Base-by-base conservation (phyloP, 1,284 basidiomycete species). In the Cryptococcus jaspeensis region DNA sequence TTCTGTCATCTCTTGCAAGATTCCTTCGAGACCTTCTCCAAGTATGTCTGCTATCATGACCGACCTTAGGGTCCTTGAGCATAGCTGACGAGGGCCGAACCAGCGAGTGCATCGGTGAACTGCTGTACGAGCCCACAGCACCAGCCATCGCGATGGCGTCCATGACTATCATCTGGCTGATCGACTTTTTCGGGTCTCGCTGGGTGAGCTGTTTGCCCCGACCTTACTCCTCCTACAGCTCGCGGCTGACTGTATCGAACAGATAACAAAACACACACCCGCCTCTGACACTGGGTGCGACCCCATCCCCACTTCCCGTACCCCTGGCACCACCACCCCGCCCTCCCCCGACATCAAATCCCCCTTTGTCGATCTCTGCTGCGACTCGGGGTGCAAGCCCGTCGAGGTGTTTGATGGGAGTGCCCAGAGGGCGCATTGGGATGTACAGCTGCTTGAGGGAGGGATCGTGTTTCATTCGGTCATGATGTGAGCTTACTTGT, bases 381-480 rank as follows among this genome's bases (percentile, higher is more conserved):
- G 53, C 32, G 53, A 59, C 25, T 37, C 41, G 5, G 50, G 53
- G 20, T 52, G 49, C 45, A 35, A 39, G 42, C 50, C 55, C 5
- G 23, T 56, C 9, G 22, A 32, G 35, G 38, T 46, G 12, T 41
- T 46, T 3, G 58, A 59, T 43, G 46, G 49, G 13, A 35, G 49
- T 18, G 47, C 44, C 12, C 35, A 37, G 36, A 44, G 58, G 22
- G 58, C 52, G 20, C 58, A 55, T 23, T 52, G 53, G 53, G 58
- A 54, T 35, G 58, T 59, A 5, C 53, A 55, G 18, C 25, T 77
- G n/a, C 67, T 79, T 22, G 78, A 80, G 54, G 71, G 70, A 0
- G 79, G 79, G 20, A 78, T 79, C 52, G 66, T 78, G 44, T 78
- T 80, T 61, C 78, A 68, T 53, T 62, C 60, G 13, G 37, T 80